Evolutionary conservation across 2,329 filamentous ascomycete genomes (phyloP).

Genomic region (Botrytis fabae): DNA sequence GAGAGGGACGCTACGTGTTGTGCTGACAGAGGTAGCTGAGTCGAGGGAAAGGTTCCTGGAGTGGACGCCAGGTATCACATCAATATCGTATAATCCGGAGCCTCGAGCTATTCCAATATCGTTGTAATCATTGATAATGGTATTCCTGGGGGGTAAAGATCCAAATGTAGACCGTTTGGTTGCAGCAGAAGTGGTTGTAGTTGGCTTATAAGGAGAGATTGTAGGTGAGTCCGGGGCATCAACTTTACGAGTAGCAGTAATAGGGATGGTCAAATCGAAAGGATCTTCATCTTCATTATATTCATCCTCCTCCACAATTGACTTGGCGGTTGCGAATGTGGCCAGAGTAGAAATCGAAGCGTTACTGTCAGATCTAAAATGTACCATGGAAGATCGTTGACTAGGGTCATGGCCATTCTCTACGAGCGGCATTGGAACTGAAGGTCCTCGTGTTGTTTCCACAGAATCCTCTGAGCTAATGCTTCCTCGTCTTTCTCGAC

Average conservation of each 20-base stretch:
- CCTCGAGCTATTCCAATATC: conserved; percentile 25
- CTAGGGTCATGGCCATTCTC: conserved; percentile 24
- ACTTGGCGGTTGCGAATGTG: conserved; percentile 64
- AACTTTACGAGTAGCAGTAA: neutral
- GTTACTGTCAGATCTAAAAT: conserved; percentile 55
- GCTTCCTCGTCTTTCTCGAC: conserved; percentile 53
- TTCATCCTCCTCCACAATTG: conserved; percentile 46
- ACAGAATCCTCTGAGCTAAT: conserved; percentile 60
- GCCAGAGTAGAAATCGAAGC: conserved; percentile 61
- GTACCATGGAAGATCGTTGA: conserved; percentile 33
- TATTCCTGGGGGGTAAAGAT: conserved; percentile 24
- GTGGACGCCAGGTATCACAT: conserved; percentile 55
- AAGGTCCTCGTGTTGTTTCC: conserved; percentile 57
- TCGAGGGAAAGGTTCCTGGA: conserved; percentile 41
- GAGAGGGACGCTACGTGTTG: conserved; percentile 62
- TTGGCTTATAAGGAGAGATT: conserved; percentile 12
- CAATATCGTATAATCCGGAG: conserved; percentile 28
- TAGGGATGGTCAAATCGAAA: neutral
- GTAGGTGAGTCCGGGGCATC: neutral
- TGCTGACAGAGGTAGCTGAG: conserved; percentile 50
- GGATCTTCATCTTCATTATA: conserved; percentile 44
- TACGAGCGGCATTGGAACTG: conserved; percentile 24
- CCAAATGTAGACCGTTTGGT: conserved; percentile 39
- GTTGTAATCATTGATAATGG: conserved; percentile 23
- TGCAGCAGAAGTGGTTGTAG: conserved; percentile 27